Percentiles rank a stretch among this genome's conserved stretches.
These are phyloP conservation scores for Penicillium hesseltinei DNA, from an alignment of 2,329 filamentous ascomycete species.

Conservation along the genomic window DNA sequence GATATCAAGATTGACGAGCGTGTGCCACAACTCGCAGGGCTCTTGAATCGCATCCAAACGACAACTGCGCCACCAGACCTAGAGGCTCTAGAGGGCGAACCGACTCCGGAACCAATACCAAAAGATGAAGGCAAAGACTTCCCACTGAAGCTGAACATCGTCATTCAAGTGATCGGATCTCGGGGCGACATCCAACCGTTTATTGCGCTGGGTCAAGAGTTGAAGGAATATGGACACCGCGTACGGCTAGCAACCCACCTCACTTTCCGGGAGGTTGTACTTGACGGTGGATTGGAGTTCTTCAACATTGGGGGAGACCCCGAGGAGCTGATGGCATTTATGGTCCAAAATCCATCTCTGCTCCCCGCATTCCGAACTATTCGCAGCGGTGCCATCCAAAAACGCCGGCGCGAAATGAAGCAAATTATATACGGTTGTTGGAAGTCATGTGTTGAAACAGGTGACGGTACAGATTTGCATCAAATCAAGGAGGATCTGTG, in stretches of 20 bases:
- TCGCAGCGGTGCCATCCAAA: slow-evolving; percentile 73
- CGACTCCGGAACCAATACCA: not conserved
- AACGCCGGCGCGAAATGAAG: slow-evolving; percentile 71
- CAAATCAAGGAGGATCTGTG: slow-evolving; percentile 52
- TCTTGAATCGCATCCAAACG: slow-evolving; percentile 16
- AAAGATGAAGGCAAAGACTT: slow-evolving; percentile 13
- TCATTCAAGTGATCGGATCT: slow-evolving; percentile 73
- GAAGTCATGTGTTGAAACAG: slow-evolving; percentile 78
- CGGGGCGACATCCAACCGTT: slow-evolving; percentile 76
- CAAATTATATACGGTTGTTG: slow-evolving; percentile 82
- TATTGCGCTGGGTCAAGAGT: slow-evolving; percentile 64
- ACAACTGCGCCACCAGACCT: slow-evolving; percentile 13
- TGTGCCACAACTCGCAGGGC: slow-evolving; percentile 19
- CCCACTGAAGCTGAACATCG: slow-evolving; percentile 53
- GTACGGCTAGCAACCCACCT: slow-evolving; percentile 72
- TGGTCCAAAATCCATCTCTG: slow-evolving; percentile 84
- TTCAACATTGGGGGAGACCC: slow-evolving; percentile 74
- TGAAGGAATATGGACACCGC: slow-evolving; percentile 69
- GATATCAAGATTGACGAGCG: slow-evolving; percentile 24
- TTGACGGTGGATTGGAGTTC: slow-evolving; percentile 71
- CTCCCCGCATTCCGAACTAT: slow-evolving; percentile 78
- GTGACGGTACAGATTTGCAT: slow-evolving; percentile 59
- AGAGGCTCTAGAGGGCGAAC: not conserved
- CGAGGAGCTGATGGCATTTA: slow-evolving; percentile 76
- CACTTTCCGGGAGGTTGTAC: slow-evolving; percentile 66